Conservation (phyloP, 352 stramenopile species). For the Phytophthora vignae region DNA sequence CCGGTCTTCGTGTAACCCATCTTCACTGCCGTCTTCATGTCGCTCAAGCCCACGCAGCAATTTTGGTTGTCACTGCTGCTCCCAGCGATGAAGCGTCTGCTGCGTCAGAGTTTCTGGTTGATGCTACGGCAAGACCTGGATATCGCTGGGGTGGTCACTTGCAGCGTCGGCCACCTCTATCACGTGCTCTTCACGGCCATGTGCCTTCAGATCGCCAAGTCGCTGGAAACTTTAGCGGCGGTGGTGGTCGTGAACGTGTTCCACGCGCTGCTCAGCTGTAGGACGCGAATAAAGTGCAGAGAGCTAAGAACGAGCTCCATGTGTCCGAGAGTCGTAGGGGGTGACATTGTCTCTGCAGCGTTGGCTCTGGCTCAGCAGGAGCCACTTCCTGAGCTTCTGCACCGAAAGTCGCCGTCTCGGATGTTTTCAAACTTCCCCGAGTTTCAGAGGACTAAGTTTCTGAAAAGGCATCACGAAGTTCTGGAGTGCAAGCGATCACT, state of each 20-base stretch:
- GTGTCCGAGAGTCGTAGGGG: neutral
- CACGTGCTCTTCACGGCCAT: constrained; percentile 47
- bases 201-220: constrained; percentile 54
- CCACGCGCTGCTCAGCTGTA: constrained; percentile 31
- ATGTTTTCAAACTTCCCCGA: constrained; percentile 20
- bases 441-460: constrained; percentile 9
- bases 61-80: constrained; percentile 41
- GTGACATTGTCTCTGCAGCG: neutral
- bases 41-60: constrained; percentile 29
- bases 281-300: neutral
- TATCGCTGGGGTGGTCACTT: constrained; percentile 27
- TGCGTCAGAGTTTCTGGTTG: constrained; percentile 27
- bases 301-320: neutral
- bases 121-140: constrained; percentile 34
- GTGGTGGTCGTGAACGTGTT: constrained; percentile 26
- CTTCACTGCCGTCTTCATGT: constrained; percentile 32
- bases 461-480: neutral
- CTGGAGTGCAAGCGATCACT: neutral
- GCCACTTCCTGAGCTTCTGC: constrained; percentile 1
- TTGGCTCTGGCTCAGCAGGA: constrained; percentile 11
- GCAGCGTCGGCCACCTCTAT: constrained; percentile 39
- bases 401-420: constrained; percentile 11
- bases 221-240: constrained; percentile 30
- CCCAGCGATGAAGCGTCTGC: constrained; percentile 35
- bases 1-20: constrained; percentile 38